These are phyloP conservation scores for Diphasiastrum complanatum DNA, from an alignment of 83 land plant species.

Conservation along the genomic window DNA sequence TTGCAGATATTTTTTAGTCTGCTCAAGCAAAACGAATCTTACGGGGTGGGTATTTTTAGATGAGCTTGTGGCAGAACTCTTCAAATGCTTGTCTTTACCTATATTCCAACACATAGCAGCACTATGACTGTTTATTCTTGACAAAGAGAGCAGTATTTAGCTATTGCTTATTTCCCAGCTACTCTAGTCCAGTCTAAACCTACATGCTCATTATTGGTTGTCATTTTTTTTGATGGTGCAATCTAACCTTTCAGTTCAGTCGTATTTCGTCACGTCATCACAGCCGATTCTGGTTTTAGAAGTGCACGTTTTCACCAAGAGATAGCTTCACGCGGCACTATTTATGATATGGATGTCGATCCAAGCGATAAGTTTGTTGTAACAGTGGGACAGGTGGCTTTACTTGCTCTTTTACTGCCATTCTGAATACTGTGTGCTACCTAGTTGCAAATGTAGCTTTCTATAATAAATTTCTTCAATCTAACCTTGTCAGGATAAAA, in stretches of 20 bases:
- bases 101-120: no score
- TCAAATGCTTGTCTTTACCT: no score
- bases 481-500: conserved; percentile 49
- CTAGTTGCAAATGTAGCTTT: background rate
- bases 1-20: no score
- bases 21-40: no score
- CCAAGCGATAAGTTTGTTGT: conserved; percentile 38
- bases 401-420: background rate
- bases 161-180: no score
- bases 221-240: no score
- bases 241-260: conserved; percentile 63
- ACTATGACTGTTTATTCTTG: no score
- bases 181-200: no score
- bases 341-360: conserved; percentile 63
- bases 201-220: no score
- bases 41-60: no score
- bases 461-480: background rate
- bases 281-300: conserved; percentile 29
- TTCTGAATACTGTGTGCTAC: background rate
- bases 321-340: conserved; percentile 49
- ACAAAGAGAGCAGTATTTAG: no score
- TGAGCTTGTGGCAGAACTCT: no score
- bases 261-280: conserved; percentile 42
- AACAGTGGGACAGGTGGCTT: conserved; percentile 62
- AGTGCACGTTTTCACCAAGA: conserved; percentile 51